Percentiles rank a stretch among this genome's conserved stretches.
These are phyloP conservation scores for Pugionium dolabratum DNA, from an alignment of 345 rosid species.

Conservation along the genomic window DNA sequence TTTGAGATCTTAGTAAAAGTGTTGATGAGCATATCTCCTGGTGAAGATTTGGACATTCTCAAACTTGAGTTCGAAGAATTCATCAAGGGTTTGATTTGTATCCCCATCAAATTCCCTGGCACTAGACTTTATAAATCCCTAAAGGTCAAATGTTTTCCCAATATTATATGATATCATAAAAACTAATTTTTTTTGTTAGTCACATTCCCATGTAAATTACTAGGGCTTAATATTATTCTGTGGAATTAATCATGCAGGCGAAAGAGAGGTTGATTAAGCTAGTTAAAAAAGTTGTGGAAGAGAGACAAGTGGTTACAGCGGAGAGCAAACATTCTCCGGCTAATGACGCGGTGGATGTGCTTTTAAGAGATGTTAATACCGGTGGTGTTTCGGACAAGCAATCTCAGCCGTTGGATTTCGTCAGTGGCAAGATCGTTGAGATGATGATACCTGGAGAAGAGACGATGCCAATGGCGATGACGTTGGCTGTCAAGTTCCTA, in stretches of 20 bases:
- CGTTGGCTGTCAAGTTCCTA: conserved; percentile 81
- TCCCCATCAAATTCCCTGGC: conserved; percentile 90
- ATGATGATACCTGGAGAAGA: conserved; percentile 99
- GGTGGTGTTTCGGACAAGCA: conserved; percentile 54
- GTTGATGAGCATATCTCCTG: conserved; percentile 66
- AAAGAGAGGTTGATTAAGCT: conserved; percentile 62
- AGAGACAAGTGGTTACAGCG: conserved; percentile 50
- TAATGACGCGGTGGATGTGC: conserved; percentile 68
- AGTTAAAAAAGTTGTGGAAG: conserved; percentile 66
- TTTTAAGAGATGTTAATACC: conserved; percentile 49
- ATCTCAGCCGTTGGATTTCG: conserved; percentile 67
- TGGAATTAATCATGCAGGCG: conserved; percentile 54
- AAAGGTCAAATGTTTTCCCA: conserved; percentile 51
- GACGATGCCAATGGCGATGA: conserved; percentile 86
- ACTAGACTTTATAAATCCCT: conserved; percentile 79
- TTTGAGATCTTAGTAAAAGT: conserved; percentile 72
- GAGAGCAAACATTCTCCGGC: conserved; percentile 31
- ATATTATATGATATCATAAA: background rate
- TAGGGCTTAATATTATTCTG: conserved; percentile 5
- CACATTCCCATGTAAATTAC: background rate
- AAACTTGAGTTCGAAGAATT: conserved; percentile 78
- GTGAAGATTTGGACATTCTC: conserved; percentile 65
- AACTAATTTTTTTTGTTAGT: background rate
- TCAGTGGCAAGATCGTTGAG: conserved; percentile 74
- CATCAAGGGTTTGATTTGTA: conserved; percentile 86